phyloP scores from a whole-genome alignment of 1,139 yeast species.

The Magnusiomyces sp. region DNA sequence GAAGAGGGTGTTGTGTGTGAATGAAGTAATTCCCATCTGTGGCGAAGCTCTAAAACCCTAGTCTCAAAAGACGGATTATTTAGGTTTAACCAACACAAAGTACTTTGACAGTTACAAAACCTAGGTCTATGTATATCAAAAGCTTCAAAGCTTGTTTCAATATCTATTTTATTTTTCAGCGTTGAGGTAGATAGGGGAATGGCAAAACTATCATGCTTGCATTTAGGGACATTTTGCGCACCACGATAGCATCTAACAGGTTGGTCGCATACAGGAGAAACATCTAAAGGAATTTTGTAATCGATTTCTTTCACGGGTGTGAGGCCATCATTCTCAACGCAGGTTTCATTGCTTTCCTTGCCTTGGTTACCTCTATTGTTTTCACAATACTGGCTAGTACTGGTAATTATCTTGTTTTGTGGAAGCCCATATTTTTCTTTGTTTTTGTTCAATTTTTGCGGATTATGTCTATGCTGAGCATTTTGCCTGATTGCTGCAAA shows the following conservation, averaged over 20 bases:
- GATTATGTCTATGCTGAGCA: too few species aligned
- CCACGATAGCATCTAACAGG: background rate
- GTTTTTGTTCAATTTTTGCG: too few species aligned
- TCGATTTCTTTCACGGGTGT: too few species aligned
- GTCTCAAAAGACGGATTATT: background rate
- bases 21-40: background rate
- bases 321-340: too few species aligned
- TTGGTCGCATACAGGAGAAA: background rate
- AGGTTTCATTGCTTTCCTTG: too few species aligned
- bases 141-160: constrained; percentile 8
- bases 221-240: background rate
- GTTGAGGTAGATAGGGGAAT: background rate
- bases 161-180: constrained; percentile 8
- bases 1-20: too few species aligned
- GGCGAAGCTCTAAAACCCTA: background rate
- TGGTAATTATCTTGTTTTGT: too few species aligned
- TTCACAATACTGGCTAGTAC: too few species aligned
- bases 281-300: too few species aligned
- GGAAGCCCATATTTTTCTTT: too few species aligned
- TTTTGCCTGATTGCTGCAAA: too few species aligned
- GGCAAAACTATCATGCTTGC: background rate
- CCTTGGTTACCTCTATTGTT: too few species aligned
- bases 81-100: background rate
- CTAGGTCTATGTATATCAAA: constrained; percentile 6
- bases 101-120: background rate